Evolutionary conservation across 1,284 basidiomycete genomes (phyloP), one percentile per base, ranked within the genome.

Genomic region (Cutaneotrichosporon spelunceum): DNA sequence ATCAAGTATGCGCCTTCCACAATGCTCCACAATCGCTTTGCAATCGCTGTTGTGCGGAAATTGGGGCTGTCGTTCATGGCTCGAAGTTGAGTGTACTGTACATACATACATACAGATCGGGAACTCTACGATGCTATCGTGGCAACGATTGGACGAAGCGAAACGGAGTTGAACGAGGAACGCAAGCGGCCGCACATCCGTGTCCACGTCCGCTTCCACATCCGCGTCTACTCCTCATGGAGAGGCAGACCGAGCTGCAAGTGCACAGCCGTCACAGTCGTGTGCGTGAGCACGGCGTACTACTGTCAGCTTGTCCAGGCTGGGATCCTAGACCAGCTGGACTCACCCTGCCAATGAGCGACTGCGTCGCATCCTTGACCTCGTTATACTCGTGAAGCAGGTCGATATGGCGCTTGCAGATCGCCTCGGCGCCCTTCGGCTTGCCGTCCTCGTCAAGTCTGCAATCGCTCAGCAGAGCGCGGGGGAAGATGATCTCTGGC

Each of bases 351-450:
- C 70, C 73, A 21, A 79, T 79, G 3, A 78, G 66, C 0, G 69
- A 62, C 62, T 79, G 78, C 14, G 76, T 66, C 7, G 66, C 72
- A 63, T 79, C 78, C 66, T 79, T 79, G 70, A 76, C 73, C 61
- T 78, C 78, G 59, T 79, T 78, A 68, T 78, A 78, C 19, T 70
- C 72, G 58, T 79, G 78, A 21, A 79, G 64, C 0, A 75, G 67
- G 27, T 72, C 60, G 58, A 78, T 77, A 60, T 79, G 78, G 14
- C 63, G 57, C 56, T 71, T 65, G 24, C 76, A 67, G 53, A 78
- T 67, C 9, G 63, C 63, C 21, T 72, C 63, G 6, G 77, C 68
- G 58, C 78, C 72, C 19, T 27, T 29, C 48, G 61, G 57, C 26
- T 60, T 68, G 16, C 75, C 75, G 50, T 3, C 11, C 39, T 42